Conservation (phyloP, 2,329 filamentous ascomycete species). For the Clonostachys solani region DNA sequence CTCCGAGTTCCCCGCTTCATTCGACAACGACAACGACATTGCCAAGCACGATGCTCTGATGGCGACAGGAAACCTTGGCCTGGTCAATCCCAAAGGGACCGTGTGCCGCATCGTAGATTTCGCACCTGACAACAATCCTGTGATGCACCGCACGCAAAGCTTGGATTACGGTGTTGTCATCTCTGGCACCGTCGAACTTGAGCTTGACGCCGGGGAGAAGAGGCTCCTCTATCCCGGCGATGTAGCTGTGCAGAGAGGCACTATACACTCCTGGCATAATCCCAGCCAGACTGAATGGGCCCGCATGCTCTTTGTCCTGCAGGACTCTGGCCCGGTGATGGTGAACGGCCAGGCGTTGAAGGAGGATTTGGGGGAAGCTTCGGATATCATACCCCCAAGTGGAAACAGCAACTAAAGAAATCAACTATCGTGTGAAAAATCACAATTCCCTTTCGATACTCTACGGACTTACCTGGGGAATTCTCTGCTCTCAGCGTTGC, state of each 20-base stretch:
- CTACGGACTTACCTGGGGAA: too few relatives aligned
- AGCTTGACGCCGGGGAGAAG: conserved; percentile 45
- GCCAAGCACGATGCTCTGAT: conserved; percentile 19
- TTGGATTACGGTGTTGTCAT: conserved; percentile 53
- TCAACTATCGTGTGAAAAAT: too few relatives aligned
- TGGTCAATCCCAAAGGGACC: conserved; percentile 20
- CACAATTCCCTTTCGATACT: too few relatives aligned
- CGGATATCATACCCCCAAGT: not conserved
- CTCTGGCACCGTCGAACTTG: conserved; percentile 47
- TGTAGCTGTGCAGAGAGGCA: conserved; percentile 50
- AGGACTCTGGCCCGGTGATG: not conserved
- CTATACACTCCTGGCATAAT: conserved; percentile 52
- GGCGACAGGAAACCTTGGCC: not conserved
- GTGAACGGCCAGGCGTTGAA: not conserved
- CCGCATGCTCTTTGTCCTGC: conserved; percentile 34
- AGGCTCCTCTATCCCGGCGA: conserved; percentile 33
- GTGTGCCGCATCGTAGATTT: conserved; percentile 44
- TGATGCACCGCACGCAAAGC: conserved; percentile 42
- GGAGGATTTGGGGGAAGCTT: not conserved
- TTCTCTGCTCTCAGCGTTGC: too few relatives aligned
- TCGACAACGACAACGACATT: conserved; percentile 35
- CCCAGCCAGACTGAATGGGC: conserved; percentile 34
- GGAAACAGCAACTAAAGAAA: too few relatives aligned
- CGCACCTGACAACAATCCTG: conserved; percentile 27
- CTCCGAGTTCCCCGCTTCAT: conserved; percentile 25